Conservation (phyloP, 2,329 filamentous ascomycete species). For the Orbilia ellipsospora region DNA sequence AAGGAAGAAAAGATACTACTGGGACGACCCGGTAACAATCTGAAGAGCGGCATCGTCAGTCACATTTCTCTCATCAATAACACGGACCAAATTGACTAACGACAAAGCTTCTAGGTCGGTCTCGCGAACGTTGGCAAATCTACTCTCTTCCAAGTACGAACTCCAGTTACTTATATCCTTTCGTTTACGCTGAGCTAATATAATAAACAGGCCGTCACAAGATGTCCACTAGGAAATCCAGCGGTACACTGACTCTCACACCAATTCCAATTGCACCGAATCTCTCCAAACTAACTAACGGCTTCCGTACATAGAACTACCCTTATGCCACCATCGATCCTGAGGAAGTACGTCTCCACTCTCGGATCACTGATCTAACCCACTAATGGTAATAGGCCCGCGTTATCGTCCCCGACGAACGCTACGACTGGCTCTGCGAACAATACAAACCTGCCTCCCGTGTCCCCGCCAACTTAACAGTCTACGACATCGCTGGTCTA, state of each 20-base stretch:
- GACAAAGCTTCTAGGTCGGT: conserved; percentile 75
- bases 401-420: conserved; percentile 94
- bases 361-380: neutral
- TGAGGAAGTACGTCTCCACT: conserved; percentile 72
- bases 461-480: conserved; percentile 96
- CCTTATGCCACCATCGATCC: conserved; percentile 99
- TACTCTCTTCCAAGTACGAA: conserved; percentile 83
- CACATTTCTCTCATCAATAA: conserved; percentile 55
- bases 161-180: neutral
- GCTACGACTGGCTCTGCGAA: conserved; percentile 93
- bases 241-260: conserved; percentile 73
- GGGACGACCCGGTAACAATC: conserved; percentile 93
- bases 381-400: conserved; percentile 68
- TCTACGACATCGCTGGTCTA: conserved; percentile 98
- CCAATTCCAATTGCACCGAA: too few species aligned
- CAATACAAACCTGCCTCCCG: conserved; percentile 96
- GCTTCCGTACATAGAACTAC: conserved; percentile 75
- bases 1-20: conserved; percentile 96
- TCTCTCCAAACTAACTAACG: conserved; percentile 11
- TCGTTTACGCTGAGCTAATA: conserved; percentile 7
- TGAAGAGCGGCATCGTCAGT: conserved; percentile 98
- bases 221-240: conserved; percentile 95
- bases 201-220: conserved; percentile 79
- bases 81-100: conserved; percentile 13
- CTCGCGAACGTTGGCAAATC: conserved; percentile 99